Base-by-base conservation (phyloP, 2,329 filamentous ascomycete species). In the Colletotrichum echinochloae region DNA sequence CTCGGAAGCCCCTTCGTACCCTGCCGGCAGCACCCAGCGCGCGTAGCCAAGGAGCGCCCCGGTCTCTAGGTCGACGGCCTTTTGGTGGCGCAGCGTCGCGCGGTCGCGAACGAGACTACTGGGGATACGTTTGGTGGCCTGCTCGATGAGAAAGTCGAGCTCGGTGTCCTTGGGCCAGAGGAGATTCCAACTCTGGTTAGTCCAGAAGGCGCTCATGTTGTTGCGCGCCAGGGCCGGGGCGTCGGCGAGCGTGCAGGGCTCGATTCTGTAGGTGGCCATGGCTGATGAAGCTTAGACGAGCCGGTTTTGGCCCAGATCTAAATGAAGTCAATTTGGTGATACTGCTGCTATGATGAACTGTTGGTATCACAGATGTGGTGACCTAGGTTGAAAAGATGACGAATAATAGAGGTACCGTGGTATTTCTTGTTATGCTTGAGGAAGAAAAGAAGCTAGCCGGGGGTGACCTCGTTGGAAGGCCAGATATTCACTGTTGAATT, bases 161-260 rank as follows among this genome's bases (percentile, higher is more conserved):
- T 30, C 39, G 26, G 48, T 65, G 11, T 26, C 30, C 26, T 61
- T 64, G 14, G 60, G 61, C 73, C 74, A 74, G 7, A 73, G 46
- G 3, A 76, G 60, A 12, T 62, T 59, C 75, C 75, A 77, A 5
- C 66, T 76, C 8, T 69, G 61, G 30, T 76, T 72, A 2, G 69
- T 72, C 73, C 72, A 76, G 65, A 75, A 77, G n/a, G 75, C 75
- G 48, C 66, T 70, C 65, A 76, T 76, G 66, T 76, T 76, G 62
- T 77, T 76, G 35, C 62, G 70, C 1, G 74, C 74, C 11, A 77
- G 26, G 11, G 70, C 74, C 18, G 69, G 65, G 12, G 65, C 71
- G 44, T 77, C 74, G 28, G 70, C 70, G 30, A 75, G 59, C 8
- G 74, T 74, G 51, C 74, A 76, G 28, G 69, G 59, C 16, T 72